A percentile compares a stretch with the other conserved stretches of the same genome.
phyloP scores from a whole-genome alignment of 371 early-diverging fungal genomes.

The Blastocladiella emersonii region DNA sequence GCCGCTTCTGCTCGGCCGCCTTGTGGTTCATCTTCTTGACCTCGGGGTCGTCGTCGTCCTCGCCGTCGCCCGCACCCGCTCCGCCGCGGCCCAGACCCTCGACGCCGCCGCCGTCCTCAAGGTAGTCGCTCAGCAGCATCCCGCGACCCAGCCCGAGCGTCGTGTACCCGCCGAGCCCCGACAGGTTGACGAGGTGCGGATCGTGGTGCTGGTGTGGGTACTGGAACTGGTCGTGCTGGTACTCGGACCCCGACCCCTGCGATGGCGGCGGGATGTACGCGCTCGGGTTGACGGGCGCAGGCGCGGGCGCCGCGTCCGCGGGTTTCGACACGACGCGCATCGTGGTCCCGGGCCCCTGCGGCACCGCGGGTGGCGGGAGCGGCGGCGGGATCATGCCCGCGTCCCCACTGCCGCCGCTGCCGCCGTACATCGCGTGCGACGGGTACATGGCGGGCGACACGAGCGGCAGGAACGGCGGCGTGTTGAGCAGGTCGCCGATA shows the following conservation, averaged over 20 bases:
- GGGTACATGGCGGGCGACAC: background rate
- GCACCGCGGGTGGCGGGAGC: conserved; percentile 3
- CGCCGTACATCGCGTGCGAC: background rate
- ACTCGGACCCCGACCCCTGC: no score
- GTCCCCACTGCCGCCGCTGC: background rate
- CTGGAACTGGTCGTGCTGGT: no score
- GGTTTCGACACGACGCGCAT: no score
- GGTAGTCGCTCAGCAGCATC: background rate
- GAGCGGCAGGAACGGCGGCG: background rate
- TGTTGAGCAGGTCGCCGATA: background rate
- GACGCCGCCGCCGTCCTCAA: background rate
- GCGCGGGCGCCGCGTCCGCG: background rate
- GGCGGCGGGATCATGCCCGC: conserved; percentile 30
- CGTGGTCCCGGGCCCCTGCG: no score
- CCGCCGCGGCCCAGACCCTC: no score
- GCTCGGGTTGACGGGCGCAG: background rate
- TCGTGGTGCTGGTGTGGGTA: background rate
- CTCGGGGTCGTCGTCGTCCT: conserved; percentile 57
- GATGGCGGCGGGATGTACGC: no score
- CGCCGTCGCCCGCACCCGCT: conserved; percentile 26
- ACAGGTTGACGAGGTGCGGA: background rate
- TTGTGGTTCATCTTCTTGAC: conserved; percentile 67
- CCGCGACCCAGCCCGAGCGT: background rate
- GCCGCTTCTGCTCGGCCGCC: conserved; percentile 84
- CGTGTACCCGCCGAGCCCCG: conserved; percentile 1